Base-by-base conservation (phyloP, 2,329 filamentous ascomycete species). In the Chrysosporium keratinophilum region DNA sequence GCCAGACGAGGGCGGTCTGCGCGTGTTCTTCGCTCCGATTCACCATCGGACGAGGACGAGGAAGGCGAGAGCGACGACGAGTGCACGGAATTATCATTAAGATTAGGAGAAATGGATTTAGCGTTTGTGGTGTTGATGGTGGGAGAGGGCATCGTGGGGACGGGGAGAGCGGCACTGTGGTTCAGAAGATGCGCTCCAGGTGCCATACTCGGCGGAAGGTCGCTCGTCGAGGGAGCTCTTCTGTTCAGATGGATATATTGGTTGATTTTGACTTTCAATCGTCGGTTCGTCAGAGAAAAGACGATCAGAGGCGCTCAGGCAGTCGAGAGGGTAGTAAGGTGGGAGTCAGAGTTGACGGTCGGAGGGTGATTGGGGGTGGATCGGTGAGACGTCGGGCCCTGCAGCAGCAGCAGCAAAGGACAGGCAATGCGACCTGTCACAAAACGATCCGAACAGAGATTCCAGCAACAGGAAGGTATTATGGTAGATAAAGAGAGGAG, bases 1-100 rank as follows among this genome's bases (percentile, higher is more conserved):
- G 81, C 81, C 56, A 91, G 74, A 54, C 80, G 78, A 28, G 87
- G 87, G 35, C 87, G 80, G 58, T 75, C 67, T 44, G 72, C 71
- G 61, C 75, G 68, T 40, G 69, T 68, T 50, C 69, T 68, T 41
- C 71, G 69, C 50, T 73, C 71, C 40, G 62, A 64, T 64, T 69
- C 69, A 55, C 70, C 69, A 65, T 78, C 76, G 53, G 69, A 72
- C 60, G 73, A 70, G 42, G 74, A 76, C 28, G 73, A 74, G 33
- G 70, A 69, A 20, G 72, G 73, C 20, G 74, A 77, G 17, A 42
- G 23, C 19, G 49, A 35, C 11, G 43, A 40, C 2, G 41, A 28
- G 50, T 52, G 39, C n/a, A 41, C 28, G 49, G 49, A 28, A 45
- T 45, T 46, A 45, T 46, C 12, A 48, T 48, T 48, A 39, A 14